A percentile compares a stretch with the other conserved stretches of the same genome.
phyloP scores from a whole-genome alignment of 345 rosid species.

The Populus simonii region DNA sequence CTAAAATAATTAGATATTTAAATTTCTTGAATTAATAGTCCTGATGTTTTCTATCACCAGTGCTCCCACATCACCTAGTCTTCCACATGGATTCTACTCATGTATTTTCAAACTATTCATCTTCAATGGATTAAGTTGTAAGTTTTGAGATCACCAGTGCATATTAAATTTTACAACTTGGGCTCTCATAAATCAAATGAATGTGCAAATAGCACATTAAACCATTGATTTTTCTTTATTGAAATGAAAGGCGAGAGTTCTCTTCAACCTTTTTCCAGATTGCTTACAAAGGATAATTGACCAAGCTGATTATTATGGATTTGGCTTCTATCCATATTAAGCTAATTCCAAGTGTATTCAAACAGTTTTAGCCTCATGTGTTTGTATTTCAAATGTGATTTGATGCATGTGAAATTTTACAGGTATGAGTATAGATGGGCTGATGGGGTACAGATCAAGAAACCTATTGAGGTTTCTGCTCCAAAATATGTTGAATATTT shows the following conservation, averaged over 20 bases:
- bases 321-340: neutral
- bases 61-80: no score
- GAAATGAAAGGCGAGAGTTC: neutral
- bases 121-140: no score
- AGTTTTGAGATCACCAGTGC: no score
- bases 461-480: conserved; percentile 98
- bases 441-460: conserved; percentile 97
- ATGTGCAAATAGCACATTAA: neutral
- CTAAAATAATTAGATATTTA: no score
- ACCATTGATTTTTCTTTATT: neutral
- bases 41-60: no score
- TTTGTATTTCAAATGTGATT: conserved; percentile 8
- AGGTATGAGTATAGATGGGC: conserved; percentile 99
- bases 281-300: neutral
- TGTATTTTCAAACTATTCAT: no score
- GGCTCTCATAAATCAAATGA: no score
- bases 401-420: conserved; percentile 20
- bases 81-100: no score
- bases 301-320: neutral
- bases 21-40: no score
- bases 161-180: neutral
- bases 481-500: conserved; percentile 97
- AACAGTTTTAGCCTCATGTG: neutral
- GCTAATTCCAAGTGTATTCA: neutral
- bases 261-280: conserved; percentile 4